Conservation (phyloP, 2,329 filamentous ascomycete species). For the Alternaria brassicicola region DNA sequence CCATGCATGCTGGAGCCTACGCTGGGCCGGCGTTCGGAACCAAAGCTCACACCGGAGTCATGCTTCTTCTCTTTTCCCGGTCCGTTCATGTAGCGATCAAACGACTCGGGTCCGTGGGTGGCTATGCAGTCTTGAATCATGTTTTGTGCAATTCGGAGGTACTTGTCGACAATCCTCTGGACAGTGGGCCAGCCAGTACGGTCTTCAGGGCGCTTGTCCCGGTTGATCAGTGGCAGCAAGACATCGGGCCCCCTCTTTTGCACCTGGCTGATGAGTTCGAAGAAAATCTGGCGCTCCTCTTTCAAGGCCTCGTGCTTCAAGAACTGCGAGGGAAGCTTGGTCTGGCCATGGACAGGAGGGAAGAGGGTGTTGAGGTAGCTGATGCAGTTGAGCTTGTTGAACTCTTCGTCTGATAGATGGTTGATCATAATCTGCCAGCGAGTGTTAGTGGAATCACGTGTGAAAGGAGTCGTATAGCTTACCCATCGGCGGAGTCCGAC, state of each 20-base stretch:
- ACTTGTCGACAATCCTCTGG: constrained; percentile 60
- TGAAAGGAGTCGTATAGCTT: constrained; percentile 35
- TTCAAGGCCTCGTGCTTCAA: constrained; percentile 60
- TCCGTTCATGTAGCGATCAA: constrained; percentile 39
- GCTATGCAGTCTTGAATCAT: constrained; percentile 65
- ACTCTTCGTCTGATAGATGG: constrained; percentile 66
- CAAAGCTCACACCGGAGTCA: constrained; percentile 69
- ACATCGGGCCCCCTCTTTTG: constrained; percentile 62
- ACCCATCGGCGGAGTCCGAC: constrained; percentile 68
- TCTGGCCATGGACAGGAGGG: constrained; percentile 57
- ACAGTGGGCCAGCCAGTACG: constrained; percentile 62
- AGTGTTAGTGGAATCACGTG: constrained; percentile 10
- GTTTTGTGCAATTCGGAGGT: constrained; percentile 63
- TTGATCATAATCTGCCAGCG: constrained; percentile 64
- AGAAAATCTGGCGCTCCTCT: constrained; percentile 66
- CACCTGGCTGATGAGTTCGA: constrained; percentile 65
- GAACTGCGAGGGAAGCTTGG: constrained; percentile 55
- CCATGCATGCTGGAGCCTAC: constrained; percentile 36
- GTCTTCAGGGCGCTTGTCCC: constrained; percentile 59
- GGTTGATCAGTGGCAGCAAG: constrained; percentile 60
- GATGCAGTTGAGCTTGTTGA: constrained; percentile 69
- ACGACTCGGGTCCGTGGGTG: constrained; percentile 49
- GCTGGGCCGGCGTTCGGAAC: constrained; percentile 44
- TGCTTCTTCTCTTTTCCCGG: constrained; percentile 60
- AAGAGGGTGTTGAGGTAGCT: constrained; percentile 72